Conservation (phyloP, 768 basidiomycete species). For the Termitomyces sp. region DNA sequence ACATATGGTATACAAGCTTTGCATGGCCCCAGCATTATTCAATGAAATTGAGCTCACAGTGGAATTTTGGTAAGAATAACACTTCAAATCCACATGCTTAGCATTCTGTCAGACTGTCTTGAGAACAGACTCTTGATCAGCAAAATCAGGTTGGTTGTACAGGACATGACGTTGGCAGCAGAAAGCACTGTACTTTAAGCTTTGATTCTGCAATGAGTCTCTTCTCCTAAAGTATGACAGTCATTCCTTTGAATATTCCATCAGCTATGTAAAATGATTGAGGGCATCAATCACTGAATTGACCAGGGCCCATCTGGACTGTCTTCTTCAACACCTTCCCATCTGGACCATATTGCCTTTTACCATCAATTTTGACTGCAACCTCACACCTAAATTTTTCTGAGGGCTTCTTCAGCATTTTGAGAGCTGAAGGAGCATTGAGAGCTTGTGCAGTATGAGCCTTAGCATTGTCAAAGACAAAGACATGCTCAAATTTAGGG, state of each 20-base stretch:
- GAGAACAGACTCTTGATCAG: constrained; percentile 26
- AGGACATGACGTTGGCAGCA: constrained; percentile 34
- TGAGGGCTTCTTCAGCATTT: constrained; percentile 12
- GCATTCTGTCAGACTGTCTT: constrained; percentile 20
- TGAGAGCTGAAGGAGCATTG: constrained; percentile 2
- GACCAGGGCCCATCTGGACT: constrained; percentile 1
- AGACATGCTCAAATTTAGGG: constrained; percentile 20
- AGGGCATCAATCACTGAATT: neutral
- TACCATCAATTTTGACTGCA: neutral
- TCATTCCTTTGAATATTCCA: constrained; percentile 41
- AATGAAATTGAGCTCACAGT: no score
- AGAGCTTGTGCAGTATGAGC: constrained; percentile 13
- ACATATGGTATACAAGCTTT: constrained; percentile 4
- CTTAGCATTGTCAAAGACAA: constrained; percentile 24
- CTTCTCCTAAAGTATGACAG: constrained; percentile 24
- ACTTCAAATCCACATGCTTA: neutral
- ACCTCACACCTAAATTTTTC: neutral
- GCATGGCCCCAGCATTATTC: constrained; percentile 13
- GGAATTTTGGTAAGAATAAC: constrained; percentile 9
- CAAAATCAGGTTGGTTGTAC: constrained; percentile 40
- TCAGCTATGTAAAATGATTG: constrained; percentile 1
- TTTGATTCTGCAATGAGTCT: constrained; percentile 16
- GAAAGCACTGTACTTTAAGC: constrained; percentile 14
- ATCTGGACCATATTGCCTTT: neutral
- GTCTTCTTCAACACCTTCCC: constrained; percentile 1